Evolutionary conservation across 1,139 yeast genomes (phyloP).

Genomic region (Suhomyces chickasaworum): DNA sequence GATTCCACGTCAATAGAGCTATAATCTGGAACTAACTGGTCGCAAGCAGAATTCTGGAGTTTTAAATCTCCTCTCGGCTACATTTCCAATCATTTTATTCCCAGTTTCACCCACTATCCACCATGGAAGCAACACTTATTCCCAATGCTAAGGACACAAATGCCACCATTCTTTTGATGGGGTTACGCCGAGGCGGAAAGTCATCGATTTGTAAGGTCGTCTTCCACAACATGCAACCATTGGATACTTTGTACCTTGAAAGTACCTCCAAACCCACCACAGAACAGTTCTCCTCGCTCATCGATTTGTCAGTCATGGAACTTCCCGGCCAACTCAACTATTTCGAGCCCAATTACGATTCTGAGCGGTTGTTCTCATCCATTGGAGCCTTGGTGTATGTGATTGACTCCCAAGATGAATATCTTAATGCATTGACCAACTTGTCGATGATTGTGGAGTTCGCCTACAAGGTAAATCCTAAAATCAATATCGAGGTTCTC

Average conservation of each 20-base stretch:
- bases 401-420: constrained; percentile 94
- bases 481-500: constrained; percentile 84
- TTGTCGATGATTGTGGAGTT: constrained; percentile 85
- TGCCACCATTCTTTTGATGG: constrained; percentile 83
- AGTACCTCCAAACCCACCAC: constrained; percentile 87
- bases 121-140: constrained; percentile 37
- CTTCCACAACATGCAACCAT: constrained; percentile 94
- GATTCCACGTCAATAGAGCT: background rate
- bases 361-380: constrained; percentile 72
- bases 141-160: constrained; percentile 50
- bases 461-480: constrained; percentile 84
- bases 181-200: constrained; percentile 78
- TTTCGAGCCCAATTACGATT: constrained; percentile 82
- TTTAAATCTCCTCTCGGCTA: no score
- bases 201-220: constrained; percentile 93
- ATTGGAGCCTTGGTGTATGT: constrained; percentile 96
- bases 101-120: background rate
- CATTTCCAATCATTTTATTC: background rate
- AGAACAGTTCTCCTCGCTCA: constrained; percentile 74
- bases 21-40: background rate
- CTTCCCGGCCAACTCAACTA: constrained; percentile 92
- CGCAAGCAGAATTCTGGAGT: no score
- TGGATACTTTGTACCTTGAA: constrained; percentile 88
- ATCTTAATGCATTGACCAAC: constrained; percentile 86
- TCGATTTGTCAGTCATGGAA: constrained; percentile 91